A percentile compares a stretch with the other conserved stretches of the same genome.
Evolutionary conservation across 768 basidiomycete species (phyloP).

Genomic region (Artomyces pyxidatus): DNA sequence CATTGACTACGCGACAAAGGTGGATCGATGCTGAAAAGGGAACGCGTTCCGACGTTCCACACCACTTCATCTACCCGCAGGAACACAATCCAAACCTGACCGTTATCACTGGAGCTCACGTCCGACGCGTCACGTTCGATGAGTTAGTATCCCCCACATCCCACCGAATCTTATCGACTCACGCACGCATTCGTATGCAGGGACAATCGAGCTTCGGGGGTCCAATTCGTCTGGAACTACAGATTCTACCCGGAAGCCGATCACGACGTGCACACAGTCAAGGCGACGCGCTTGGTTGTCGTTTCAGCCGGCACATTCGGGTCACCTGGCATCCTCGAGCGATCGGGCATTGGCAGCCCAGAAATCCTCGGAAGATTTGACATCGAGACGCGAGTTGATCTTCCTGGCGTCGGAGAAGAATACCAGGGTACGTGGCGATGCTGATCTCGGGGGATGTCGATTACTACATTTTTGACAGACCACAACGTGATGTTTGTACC

Average conservation of each 20-base stretch:
- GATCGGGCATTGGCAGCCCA: conserved; percentile 36
- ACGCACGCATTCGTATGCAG: conserved; percentile 11
- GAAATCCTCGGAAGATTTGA: conserved; percentile 22
- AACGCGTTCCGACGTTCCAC: conserved; percentile 46
- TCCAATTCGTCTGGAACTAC: conserved; percentile 27
- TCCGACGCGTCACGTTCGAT: conserved; percentile 29
- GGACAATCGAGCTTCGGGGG: conserved; percentile 27
- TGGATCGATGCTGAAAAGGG: conserved; percentile 46
- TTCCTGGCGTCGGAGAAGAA: conserved; percentile 37
- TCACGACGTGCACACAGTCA: conserved; percentile 11
- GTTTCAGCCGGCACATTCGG: conserved; percentile 33
- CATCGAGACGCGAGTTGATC: conserved; percentile 25
- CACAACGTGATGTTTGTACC: conserved; percentile 17
- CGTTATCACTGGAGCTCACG: conserved; percentile 24
- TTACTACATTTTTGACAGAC: conserved; percentile 7
- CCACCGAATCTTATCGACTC: background rate
- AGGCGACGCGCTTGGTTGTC: conserved; percentile 29
- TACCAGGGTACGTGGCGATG: conserved; percentile 24
- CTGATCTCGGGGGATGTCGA: background rate
- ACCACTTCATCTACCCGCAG: conserved; percentile 27
- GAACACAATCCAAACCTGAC: conserved; percentile 26
- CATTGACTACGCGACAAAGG: conserved; percentile 24
- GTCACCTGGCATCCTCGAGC: conserved; percentile 44
- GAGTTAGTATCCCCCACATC: too few species aligned
- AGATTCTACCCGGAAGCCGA: conserved; percentile 17